Percentiles rank a stretch among this genome's conserved stretches.
phyloP scores from a whole-genome alignment of 2,329 filamentous ascomycete genomes.

The Xylariaceae sp. region DNA sequence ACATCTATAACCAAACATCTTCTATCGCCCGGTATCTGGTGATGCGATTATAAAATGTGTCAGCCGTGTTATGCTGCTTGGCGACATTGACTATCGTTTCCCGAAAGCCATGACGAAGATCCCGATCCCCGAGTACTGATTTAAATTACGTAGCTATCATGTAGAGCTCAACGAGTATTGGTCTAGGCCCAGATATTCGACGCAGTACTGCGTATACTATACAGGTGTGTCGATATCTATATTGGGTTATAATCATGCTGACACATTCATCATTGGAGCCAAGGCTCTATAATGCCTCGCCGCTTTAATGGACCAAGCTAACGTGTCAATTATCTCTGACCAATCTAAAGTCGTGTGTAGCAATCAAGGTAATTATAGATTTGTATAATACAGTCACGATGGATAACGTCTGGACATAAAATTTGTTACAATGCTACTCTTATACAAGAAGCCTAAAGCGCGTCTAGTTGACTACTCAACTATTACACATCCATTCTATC shows the following conservation, averaged over 20 bases:
- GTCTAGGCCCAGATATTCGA: no score
- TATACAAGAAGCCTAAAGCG: no score
- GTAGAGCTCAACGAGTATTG: neutral
- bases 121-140: constrained; percentile 23
- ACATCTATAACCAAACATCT: neutral
- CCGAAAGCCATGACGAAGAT: constrained; percentile 27
- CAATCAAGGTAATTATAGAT: no score
- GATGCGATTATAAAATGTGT: neutral
- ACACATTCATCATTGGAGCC: neutral
- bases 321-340: neutral
- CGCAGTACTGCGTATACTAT: no score
- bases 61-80: constrained; percentile 1
- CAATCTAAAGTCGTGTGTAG: no score
- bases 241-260: neutral
- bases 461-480: no score
- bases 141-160: constrained; percentile 3
- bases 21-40: neutral
- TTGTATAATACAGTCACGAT: no score
- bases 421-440: no score
- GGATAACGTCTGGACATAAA: no score
- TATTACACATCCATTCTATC: no score
- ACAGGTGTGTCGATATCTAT: no score
- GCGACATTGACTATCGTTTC: constrained; percentile 13
- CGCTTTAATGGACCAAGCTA: neutral
- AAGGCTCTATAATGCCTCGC: neutral